A percentile compares a stretch with the other conserved stretches of the same genome.
Conservation (phyloP, 202 grass and related monocot genomes). For the Zoysia matrella region DNA sequence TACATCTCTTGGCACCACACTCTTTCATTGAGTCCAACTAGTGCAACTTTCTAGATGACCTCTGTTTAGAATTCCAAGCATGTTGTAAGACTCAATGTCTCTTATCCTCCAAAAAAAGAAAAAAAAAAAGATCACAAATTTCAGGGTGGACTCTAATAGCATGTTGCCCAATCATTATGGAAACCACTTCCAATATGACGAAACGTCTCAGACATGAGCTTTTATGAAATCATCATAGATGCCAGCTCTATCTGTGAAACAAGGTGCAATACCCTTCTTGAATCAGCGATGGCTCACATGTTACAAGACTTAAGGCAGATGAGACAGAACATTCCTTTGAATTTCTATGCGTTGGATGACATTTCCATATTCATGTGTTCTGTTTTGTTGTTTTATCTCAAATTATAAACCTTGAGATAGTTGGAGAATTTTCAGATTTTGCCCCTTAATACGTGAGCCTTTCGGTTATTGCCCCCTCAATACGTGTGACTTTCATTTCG, state of each 20-base stretch:
- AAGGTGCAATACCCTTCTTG: background rate
- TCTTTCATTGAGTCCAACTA: background rate
- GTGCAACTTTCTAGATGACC: background rate
- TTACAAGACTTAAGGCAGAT: background rate
- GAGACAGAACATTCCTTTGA: background rate
- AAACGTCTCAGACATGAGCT: background rate
- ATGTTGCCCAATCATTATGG: background rate
- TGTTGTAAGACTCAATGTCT: background rate
- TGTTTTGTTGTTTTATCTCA: background rate
- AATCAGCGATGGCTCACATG: background rate
- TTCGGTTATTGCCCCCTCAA: no score
- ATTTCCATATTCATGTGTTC: background rate
- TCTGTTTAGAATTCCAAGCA: conserved; percentile 10
- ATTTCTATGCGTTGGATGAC: background rate
- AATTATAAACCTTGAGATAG: background rate
- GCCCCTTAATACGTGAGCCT: no score
- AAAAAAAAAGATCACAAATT: background rate
- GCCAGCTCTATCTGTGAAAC: background rate
- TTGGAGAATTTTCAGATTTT: no score
- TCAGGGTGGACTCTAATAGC: background rate
- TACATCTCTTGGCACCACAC: background rate
- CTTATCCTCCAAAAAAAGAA: background rate
- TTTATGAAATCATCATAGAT: conserved; percentile 6
- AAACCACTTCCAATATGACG: background rate
- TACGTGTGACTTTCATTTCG: no score